A percentile compares a stretch with the other conserved stretches of the same genome.
Conservation (phyloP, 164 flowering plant genomes). For the Aristolochia californica region DNA sequence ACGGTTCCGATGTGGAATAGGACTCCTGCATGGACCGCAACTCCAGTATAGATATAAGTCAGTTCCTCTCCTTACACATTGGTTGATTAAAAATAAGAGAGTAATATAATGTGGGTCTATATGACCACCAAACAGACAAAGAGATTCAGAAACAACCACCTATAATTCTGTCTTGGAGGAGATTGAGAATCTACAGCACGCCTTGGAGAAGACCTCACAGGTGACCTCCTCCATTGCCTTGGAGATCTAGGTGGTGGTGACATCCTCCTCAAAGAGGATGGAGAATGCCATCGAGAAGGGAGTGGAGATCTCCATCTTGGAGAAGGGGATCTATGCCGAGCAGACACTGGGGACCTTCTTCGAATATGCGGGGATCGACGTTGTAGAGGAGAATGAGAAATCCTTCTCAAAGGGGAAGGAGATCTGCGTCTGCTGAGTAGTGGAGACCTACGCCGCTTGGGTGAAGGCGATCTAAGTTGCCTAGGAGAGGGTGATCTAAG, state of each 20-base stretch:
- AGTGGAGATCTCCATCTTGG: slow-evolving; percentile 24
- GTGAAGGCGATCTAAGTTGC: slow-evolving; percentile 18
- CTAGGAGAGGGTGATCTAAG: slow-evolving; percentile 33
- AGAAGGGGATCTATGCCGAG: slow-evolving; percentile 32
- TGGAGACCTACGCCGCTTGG: slow-evolving; percentile 17
- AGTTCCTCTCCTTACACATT: no score
- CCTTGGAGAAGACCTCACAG: slow-evolving; percentile 25
- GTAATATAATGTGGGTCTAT: no score
- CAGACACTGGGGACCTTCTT: slow-evolving; percentile 25
- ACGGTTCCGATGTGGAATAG: slow-evolving; percentile 10
- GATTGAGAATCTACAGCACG: slow-evolving; percentile 7
- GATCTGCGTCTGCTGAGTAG: slow-evolving; percentile 14
- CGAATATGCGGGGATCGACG: slow-evolving; percentile 21
- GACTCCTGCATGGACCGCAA: slow-evolving; percentile 18
- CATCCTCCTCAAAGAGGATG: slow-evolving; percentile 14
- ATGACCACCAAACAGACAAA: background rate
- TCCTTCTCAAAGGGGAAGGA: slow-evolving; percentile 27
- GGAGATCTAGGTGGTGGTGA: slow-evolving; percentile 23
- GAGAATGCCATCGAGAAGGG: slow-evolving; percentile 11
- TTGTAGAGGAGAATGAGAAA: slow-evolving; percentile 12
- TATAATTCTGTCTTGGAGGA: slow-evolving; percentile 18
- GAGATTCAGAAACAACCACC: slow-evolving; percentile 21
- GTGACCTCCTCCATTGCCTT: slow-evolving; percentile 33
- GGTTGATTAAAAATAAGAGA: no score
- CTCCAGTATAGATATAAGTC: slow-evolving; percentile 11